Evolutionary conservation across 306 rosid genomes (phyloP).

Genomic region (Lablab purpureus): DNA sequence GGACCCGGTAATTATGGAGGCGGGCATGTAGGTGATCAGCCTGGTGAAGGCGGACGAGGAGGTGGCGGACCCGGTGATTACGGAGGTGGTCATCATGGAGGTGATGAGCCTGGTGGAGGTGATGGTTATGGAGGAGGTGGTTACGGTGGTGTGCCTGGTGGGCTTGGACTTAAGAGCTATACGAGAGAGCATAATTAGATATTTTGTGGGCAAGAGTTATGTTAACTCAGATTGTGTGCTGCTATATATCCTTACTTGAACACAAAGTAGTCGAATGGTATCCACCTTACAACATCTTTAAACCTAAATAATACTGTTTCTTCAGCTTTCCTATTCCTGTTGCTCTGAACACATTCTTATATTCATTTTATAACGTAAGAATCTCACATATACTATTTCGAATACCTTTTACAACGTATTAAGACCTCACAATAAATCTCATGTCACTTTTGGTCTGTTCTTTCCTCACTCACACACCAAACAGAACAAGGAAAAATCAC

Average conservation of each 20-base stretch:
- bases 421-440: too few relatives aligned
- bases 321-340: neutral
- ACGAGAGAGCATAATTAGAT: neutral
- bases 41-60: too few relatives aligned
- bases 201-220: neutral
- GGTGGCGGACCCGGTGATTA: neutral
- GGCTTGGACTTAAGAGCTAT: neutral
- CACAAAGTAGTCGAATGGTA: neutral
- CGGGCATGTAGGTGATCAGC: neutral
- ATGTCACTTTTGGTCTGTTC: too few relatives aligned
- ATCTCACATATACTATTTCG: too few relatives aligned
- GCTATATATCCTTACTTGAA: neutral
- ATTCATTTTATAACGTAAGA: too few relatives aligned
- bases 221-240: neutral
- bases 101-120: neutral
- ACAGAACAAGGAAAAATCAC: too few relatives aligned
- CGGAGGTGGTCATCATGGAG: neutral
- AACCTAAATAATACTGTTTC: neutral
- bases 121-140: too few relatives aligned
- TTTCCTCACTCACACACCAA: too few relatives aligned
- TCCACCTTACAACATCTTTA: neutral
- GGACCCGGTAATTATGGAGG: neutral
- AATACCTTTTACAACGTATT: too few relatives aligned
- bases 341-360: too few relatives aligned
- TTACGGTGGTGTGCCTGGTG: neutral